phyloP scores from a whole-genome alignment of 108 stramenopile species.

The Fragilaria radians region DNA sequence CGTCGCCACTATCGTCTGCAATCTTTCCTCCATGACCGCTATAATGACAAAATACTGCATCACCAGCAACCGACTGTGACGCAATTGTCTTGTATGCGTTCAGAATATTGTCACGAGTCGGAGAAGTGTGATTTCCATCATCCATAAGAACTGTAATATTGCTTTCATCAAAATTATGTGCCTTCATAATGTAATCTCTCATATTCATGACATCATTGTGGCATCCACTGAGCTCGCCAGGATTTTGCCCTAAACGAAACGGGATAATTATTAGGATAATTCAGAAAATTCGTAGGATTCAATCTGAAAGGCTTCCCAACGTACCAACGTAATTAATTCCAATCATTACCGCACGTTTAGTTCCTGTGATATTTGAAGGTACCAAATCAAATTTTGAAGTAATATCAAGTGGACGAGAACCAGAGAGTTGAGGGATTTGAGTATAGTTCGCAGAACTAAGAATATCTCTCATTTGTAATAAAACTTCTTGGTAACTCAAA shows the following conservation, averaged over 20 bases:
- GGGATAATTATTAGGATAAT: no score
- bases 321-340: slow-evolving; percentile 90
- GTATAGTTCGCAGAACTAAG: slow-evolving; percentile 21
- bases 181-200: slow-evolving; percentile 77
- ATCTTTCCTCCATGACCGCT: slow-evolving; percentile 73
- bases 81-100: slow-evolving; percentile 57
- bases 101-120: slow-evolving; percentile 67
- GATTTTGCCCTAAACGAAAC: slow-evolving; percentile 13
- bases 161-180: slow-evolving; percentile 68
- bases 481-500: slow-evolving; percentile 47
- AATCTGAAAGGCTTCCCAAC: slow-evolving; percentile 12
- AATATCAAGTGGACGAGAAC: slow-evolving; percentile 43
- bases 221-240: slow-evolving; percentile 81
- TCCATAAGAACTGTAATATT: slow-evolving; percentile 75
- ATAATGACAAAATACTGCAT: slow-evolving; percentile 63
- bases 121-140: slow-evolving; percentile 57
- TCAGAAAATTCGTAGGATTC: background rate
- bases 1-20: slow-evolving; percentile 48
- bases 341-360: slow-evolving; percentile 50
- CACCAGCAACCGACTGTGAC: slow-evolving; percentile 35
- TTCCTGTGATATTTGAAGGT: slow-evolving; percentile 29
- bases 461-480: slow-evolving; percentile 32
- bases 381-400: slow-evolving; percentile 35
- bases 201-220: slow-evolving; percentile 92
- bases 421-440: slow-evolving; percentile 41